Evolutionary conservation across 768 basidiomycete species (phyloP).

Genomic region (Russula sp.): DNA sequence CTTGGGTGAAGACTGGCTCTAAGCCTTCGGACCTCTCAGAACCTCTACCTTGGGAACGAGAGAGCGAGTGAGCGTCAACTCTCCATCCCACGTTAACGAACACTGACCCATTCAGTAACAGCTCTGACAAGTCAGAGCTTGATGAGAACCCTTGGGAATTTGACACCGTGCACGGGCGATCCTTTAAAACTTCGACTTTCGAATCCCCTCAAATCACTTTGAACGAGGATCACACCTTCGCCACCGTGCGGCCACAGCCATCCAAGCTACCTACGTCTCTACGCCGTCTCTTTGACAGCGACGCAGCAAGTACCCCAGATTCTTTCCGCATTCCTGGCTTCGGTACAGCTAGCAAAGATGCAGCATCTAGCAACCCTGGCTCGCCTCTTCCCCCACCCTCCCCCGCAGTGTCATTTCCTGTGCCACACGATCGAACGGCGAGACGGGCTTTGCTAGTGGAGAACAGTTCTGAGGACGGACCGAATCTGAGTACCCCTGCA

Average conservation of each 20-base stretch:
- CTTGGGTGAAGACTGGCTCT: conserved; percentile 50
- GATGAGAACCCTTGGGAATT: conserved; percentile 64
- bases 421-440: conserved; percentile 30
- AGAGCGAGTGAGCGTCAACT: conserved; percentile 40
- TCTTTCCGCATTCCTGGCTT: conserved; percentile 40
- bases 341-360: conserved; percentile 20
- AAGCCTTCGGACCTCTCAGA: conserved; percentile 41
- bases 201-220: conserved; percentile 1
- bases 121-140: conserved; percentile 1
- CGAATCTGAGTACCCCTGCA: conserved; percentile 41
- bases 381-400: conserved; percentile 27
- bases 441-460: conserved; percentile 33
- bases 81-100: conserved; percentile 21
- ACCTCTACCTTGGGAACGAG: conserved; percentile 65
- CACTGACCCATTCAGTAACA: conserved; percentile 26
- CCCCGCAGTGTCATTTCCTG: conserved; percentile 34
- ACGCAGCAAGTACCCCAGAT: conserved; percentile 33
- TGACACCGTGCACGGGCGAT: conserved; percentile 55
- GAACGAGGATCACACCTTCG: conserved; percentile 24
- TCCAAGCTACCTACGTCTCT: conserved; percentile 68
- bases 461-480: conserved; percentile 35
- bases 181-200: conserved; percentile 22
- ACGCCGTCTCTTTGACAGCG: conserved; percentile 71
- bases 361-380: conserved; percentile 25
- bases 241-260: conserved; percentile 48